Conservation (phyloP, 2,329 filamentous ascomycete genomes). For the Neophaeococcomyces aloes region DNA sequence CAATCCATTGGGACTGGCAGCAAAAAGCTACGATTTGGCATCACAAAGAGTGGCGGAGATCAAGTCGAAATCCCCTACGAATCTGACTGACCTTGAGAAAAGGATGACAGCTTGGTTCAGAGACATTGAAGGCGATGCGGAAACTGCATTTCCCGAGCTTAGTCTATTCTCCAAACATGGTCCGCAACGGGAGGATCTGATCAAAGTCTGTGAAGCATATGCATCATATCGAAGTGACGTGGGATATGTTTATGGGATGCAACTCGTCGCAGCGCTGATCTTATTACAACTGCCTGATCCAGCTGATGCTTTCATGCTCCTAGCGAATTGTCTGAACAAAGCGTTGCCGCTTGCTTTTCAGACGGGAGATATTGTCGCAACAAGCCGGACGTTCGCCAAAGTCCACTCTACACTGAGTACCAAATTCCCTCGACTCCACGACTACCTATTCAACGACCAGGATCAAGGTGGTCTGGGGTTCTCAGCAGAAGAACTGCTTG, state of each 20-base stretch:
- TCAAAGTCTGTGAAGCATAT: slow-evolving; percentile 52
- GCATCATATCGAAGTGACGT: slow-evolving; percentile 54
- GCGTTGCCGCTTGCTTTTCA: slow-evolving; percentile 52
- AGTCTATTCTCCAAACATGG: slow-evolving; percentile 46
- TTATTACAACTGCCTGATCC: slow-evolving; percentile 46
- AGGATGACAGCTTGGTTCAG: slow-evolving; percentile 43
- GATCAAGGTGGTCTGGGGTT: slow-evolving; percentile 22
- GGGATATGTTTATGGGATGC: slow-evolving; percentile 49
- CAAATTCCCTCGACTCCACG: slow-evolving; percentile 46
- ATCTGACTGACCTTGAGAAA: slow-evolving; percentile 32
- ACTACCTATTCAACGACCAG: slow-evolving; percentile 38
- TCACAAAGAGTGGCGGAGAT: slow-evolving; percentile 44
- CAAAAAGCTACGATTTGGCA: slow-evolving; percentile 47
- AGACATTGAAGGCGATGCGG: slow-evolving; percentile 44
- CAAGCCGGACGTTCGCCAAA: slow-evolving; percentile 44
- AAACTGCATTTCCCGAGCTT: slow-evolving; percentile 47
- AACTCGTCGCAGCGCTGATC: slow-evolving; percentile 49
- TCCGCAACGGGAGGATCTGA: slow-evolving; percentile 45
- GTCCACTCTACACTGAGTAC: slow-evolving; percentile 47
- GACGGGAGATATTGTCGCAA: slow-evolving; percentile 46
- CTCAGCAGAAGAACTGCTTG: slow-evolving; percentile 36
- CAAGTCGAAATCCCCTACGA: slow-evolving; percentile 29
- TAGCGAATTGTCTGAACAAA: slow-evolving; percentile 53
- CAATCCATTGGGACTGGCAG: slow-evolving; percentile 49
- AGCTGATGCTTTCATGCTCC: slow-evolving; percentile 45